Percentiles rank a stretch among this genome's conserved stretches.
Evolutionary conservation across 1,284 basidiomycete genomes (phyloP).

Genomic region (Fomitopsis schrenkii): DNA sequence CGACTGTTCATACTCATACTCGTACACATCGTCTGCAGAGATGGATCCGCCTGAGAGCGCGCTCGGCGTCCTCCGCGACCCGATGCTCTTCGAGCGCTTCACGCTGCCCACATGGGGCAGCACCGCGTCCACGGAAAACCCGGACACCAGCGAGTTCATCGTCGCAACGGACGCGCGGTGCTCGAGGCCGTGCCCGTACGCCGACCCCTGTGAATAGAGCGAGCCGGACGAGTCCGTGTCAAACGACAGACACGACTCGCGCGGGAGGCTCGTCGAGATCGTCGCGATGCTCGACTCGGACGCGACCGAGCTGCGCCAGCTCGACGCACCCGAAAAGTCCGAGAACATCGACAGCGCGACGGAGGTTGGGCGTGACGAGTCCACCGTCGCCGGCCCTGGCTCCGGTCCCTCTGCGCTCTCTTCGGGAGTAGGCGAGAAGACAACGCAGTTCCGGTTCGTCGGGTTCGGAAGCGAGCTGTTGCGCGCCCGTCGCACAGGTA

Average conservation of each 20-base stretch:
- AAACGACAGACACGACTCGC: slow-evolving; percentile 15
- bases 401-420: neutral
- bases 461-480: slow-evolving; percentile 18
- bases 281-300: slow-evolving; percentile 17
- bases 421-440: slow-evolving; percentile 13
- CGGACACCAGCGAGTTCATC: slow-evolving; percentile 55
- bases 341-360: slow-evolving; percentile 19
- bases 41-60: slow-evolving; percentile 11
- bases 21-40: slow-evolving; percentile 33
- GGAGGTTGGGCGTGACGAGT: slow-evolving; percentile 18
- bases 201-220: slow-evolving; percentile 8
- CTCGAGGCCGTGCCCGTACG: neutral
- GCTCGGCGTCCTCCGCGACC: slow-evolving; percentile 26
- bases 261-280: slow-evolving; percentile 13
- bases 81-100: slow-evolving; percentile 10
- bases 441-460: slow-evolving; percentile 20
- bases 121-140: slow-evolving; percentile 52
- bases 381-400: slow-evolving; percentile 6
- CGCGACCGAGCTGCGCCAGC: slow-evolving; percentile 22
- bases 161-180: slow-evolving; percentile 45
- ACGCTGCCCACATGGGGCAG: slow-evolving; percentile 27
- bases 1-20: slow-evolving; percentile 35
- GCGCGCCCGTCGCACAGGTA: slow-evolving; percentile 16
- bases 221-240: slow-evolving; percentile 9
- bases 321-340: slow-evolving; percentile 18